A percentile compares a stretch with the other conserved stretches of the same genome.
Evolutionary conservation across 2,329 filamentous ascomycete genomes (phyloP).

Genomic region (Aureobasidium uvarum): DNA sequence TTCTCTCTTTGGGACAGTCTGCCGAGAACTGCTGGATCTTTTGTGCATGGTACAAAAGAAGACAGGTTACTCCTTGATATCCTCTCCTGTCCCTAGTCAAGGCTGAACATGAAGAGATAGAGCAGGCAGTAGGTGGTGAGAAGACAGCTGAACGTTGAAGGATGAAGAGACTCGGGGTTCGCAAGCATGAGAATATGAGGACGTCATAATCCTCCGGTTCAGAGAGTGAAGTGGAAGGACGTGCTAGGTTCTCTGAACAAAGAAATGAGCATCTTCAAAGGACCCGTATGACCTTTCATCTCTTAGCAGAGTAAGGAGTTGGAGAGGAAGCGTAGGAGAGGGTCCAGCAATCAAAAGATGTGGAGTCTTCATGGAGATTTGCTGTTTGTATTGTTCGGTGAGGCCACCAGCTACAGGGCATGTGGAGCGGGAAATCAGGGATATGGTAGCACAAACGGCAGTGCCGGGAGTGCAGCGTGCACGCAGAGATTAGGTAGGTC

Average conservation of each 20-base stretch:
- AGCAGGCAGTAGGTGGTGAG: no score
- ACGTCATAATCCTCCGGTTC: conserved; percentile 15
- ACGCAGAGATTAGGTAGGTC: conserved; percentile 1
- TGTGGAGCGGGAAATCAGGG: background rate
- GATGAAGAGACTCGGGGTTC: background rate
- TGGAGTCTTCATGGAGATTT: background rate
- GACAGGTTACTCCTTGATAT: background rate
- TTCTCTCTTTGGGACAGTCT: background rate
- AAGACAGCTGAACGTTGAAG: background rate
- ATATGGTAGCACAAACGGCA: conserved; percentile 11
- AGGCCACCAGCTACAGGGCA: background rate
- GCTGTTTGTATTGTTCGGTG: conserved; percentile 11
- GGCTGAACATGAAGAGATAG: background rate
- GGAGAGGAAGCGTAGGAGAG: background rate
- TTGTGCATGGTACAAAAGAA: background rate
- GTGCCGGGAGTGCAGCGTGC: background rate
- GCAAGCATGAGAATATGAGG: background rate
- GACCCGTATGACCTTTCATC: background rate
- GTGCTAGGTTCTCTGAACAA: background rate
- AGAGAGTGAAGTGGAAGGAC: background rate
- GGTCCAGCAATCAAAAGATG: background rate
- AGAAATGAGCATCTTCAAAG: background rate
- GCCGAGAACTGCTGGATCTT: background rate
- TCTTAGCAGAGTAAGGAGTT: background rate
- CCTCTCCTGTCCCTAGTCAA: background rate